Conservation (phyloP, 257 asterid genomes). For the Przewalskia tangutica region DNA sequence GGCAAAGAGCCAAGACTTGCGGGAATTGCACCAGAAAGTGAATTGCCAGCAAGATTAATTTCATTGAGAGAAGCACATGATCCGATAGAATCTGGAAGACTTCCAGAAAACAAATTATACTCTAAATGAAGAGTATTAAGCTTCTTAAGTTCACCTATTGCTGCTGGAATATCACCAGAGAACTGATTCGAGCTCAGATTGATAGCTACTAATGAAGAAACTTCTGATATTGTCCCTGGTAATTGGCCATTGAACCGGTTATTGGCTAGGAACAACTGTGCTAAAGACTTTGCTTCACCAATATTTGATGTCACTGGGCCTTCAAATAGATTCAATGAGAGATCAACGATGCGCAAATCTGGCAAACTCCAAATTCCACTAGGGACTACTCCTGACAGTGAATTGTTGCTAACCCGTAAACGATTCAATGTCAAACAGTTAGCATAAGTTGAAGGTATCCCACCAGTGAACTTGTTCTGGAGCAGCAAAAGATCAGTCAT, state of each 20-base stretch:
- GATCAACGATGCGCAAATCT: conserved; percentile 20
- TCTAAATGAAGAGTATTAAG: conserved; percentile 22
- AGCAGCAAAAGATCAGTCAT: conserved; percentile 22
- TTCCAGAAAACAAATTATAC: conserved; percentile 25
- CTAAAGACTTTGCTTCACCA: conserved; percentile 29
- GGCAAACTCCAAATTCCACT: conserved; percentile 36
- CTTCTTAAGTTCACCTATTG: conserved; percentile 20
- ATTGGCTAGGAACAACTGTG: conserved; percentile 24
- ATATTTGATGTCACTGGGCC: conserved; percentile 26
- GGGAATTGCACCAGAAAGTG: conserved; percentile 28
- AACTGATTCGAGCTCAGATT: conserved; percentile 24
- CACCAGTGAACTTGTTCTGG: conserved; percentile 31
- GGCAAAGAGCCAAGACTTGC: conserved; percentile 23
- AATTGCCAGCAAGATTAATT: conserved; percentile 24
- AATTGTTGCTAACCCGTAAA: conserved; percentile 27
- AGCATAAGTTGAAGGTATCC: conserved; percentile 28
- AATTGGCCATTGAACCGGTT: conserved; percentile 28
- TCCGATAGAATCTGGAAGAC: conserved; percentile 30
- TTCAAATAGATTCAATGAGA: conserved; percentile 25
- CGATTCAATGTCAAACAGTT: conserved; percentile 24
- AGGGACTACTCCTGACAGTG: conserved; percentile 32
- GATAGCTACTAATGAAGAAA: conserved; percentile 21
- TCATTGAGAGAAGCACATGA: conserved; percentile 25
- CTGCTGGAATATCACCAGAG: conserved; percentile 23
- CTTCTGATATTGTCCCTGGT: conserved; percentile 27